Evolutionary conservation across 345 rosid species (phyloP).

Genomic region (Camelina laxa): DNA sequence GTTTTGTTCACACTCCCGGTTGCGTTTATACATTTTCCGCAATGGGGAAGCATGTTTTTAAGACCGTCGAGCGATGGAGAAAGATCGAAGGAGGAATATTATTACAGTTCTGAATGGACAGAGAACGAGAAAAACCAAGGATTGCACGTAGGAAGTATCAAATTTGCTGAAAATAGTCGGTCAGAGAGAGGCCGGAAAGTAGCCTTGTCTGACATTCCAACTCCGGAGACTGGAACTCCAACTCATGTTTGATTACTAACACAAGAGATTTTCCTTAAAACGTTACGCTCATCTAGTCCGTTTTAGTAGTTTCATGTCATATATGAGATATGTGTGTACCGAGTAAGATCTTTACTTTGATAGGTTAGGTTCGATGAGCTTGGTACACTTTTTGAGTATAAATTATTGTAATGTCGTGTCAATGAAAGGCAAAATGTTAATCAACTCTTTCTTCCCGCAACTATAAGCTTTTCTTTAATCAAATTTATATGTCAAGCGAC

Average conservation of each 20-base stretch:
- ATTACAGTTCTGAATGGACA: slow-evolving; percentile 65
- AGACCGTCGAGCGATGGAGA: slow-evolving; percentile 54
- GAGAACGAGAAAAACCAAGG: slow-evolving; percentile 71
- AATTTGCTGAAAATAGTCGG: slow-evolving; percentile 73
- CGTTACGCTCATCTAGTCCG: background rate
- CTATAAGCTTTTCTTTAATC: background rate
- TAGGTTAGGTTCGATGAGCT: slow-evolving; percentile 26
- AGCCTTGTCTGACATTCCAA: slow-evolving; percentile 50
- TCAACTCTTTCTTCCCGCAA: background rate
- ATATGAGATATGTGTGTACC: slow-evolving; percentile 13
- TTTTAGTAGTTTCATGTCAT: background rate
- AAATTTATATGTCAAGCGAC: background rate
- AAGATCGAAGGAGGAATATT: slow-evolving; percentile 60
- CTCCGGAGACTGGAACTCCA: slow-evolving; percentile 57
- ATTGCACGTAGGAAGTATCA: slow-evolving; percentile 64
- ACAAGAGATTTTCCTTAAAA: slow-evolving; percentile 1
- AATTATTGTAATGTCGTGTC: background rate
- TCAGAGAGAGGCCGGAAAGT: slow-evolving; percentile 69
- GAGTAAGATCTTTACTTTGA: slow-evolving; percentile 19
- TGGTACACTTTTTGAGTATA: slow-evolving; percentile 9
- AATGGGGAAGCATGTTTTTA: slow-evolving; percentile 81
- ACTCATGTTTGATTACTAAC: slow-evolving; percentile 47
- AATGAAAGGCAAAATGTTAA: slow-evolving; percentile 6
- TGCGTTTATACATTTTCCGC: slow-evolving; percentile 70
- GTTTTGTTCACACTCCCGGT: slow-evolving; percentile 67